phyloP scores from a whole-genome alignment of 2,329 filamentous ascomycete genomes.

The Bipolaris cookei region DNA sequence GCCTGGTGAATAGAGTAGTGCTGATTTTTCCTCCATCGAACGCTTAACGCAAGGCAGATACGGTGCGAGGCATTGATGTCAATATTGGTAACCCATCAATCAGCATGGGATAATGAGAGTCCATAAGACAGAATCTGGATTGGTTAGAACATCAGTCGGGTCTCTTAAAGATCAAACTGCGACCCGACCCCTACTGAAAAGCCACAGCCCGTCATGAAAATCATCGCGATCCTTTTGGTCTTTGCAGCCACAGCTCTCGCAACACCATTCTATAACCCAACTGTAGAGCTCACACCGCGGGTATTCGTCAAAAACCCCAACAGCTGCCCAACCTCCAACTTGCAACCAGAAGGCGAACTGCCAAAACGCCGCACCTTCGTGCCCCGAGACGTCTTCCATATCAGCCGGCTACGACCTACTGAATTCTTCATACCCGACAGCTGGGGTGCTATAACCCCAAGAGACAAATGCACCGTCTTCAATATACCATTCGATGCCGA shows the following conservation, averaged over 20 bases:
- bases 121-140: background rate
- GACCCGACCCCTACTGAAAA: background rate
- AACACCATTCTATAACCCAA: conserved; percentile 20
- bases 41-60: too few relatives aligned
- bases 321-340: conserved; percentile 29
- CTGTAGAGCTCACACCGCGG: conserved; percentile 6
- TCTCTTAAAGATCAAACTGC: background rate
- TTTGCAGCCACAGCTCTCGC: conserved; percentile 49
- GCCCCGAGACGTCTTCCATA: conserved; percentile 29
- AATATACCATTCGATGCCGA: conserved; percentile 33
- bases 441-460: conserved; percentile 32
- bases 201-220: conserved; percentile 27
- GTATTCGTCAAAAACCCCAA: background rate
- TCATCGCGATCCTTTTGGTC: conserved; percentile 40
- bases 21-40: too few relatives aligned
- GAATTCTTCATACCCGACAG: conserved; percentile 24
- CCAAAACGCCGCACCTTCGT: conserved; percentile 24
- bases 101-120: background rate
- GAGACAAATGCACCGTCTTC: conserved; percentile 42
- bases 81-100: background rate
- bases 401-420: conserved; percentile 28
- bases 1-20: too few relatives aligned
- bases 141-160: background rate
- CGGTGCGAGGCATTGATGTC: too few relatives aligned
- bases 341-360: conserved; percentile 32